Percentiles rank a stretch among this genome's conserved stretches.
phyloP scores from a whole-genome alignment of 2,329 filamentous ascomycete genomes.

The Scedosporium dehoogii region DNA sequence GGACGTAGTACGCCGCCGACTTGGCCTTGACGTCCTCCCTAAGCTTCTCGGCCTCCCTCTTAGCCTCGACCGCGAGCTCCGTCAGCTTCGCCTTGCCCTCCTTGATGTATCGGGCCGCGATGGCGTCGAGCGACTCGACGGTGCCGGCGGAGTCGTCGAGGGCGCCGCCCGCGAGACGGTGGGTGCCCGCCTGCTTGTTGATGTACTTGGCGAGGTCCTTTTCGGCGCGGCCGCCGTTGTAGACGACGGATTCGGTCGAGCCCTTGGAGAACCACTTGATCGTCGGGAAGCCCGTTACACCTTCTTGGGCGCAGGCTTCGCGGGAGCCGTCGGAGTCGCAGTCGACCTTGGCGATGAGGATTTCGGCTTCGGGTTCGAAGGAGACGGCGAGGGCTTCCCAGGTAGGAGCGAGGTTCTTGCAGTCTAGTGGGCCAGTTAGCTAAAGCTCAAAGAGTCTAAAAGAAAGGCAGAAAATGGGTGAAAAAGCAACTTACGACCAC shows the following conservation, averaged over 20 bases:
- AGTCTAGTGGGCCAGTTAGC: slow-evolving; percentile 55
- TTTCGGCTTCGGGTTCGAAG: slow-evolving; percentile 66
- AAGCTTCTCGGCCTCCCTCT: slow-evolving; percentile 57
- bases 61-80: slow-evolving; percentile 59
- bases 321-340: slow-evolving; percentile 84
- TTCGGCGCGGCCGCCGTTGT: slow-evolving; percentile 69
- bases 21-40: slow-evolving; percentile 56
- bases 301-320: slow-evolving; percentile 63
- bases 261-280: slow-evolving; percentile 96
- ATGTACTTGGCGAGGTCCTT: slow-evolving; percentile 67
- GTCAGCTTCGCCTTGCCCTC: slow-evolving; percentile 43
- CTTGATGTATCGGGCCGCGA: slow-evolving; percentile 61
- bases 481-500: slow-evolving; percentile 66
- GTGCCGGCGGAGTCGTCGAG: slow-evolving; percentile 74
- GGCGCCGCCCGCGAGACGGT: slow-evolving; percentile 71
- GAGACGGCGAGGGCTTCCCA: slow-evolving; percentile 83
- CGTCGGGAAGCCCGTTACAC: slow-evolving; percentile 81
- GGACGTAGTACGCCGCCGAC: slow-evolving; percentile 90
- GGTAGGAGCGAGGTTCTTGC: slow-evolving; percentile 82
- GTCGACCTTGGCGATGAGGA: slow-evolving; percentile 91
- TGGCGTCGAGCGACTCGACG: slow-evolving; percentile 63
- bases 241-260: slow-evolving; percentile 59
- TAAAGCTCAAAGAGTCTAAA: not conserved
- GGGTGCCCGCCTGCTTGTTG: slow-evolving; percentile 81
- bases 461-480: not conserved